Base-by-base conservation (phyloP, 192 early-diverging fungal species). In the Diversispora eburnea region DNA sequence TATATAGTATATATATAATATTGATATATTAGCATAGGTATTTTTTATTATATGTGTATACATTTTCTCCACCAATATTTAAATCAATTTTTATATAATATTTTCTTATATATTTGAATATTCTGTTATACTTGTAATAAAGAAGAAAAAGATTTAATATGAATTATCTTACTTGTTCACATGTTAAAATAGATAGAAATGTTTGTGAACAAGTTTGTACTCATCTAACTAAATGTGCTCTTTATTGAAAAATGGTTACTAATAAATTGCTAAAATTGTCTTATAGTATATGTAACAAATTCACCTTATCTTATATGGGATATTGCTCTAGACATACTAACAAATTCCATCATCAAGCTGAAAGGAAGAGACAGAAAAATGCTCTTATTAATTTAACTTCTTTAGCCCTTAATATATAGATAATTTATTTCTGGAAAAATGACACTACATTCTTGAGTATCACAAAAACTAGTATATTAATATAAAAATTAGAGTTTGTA, bases 61-160 rank as follows among this genome's bases (percentile, higher is more conserved):
- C 17, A 58, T 58, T 58, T 58, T 58, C 5, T 58, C 56, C 17
- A 58, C 56, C 17, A 58, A 9, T 58, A 58, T 58, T 58, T 58
- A 58, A 58, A 58, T 58, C 56, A 17, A 58, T 58, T 58, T 58
- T 5, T 58, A 58, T 58, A 58, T 58, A 58, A 9, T 58, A 58
- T 58, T 58, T 58, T 58, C 17, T 58, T 58, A 58, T 25, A 58
- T 58, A 58, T 58, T 58, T 58, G 56, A 58, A 58, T 9, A 58
- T 58, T 58, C 56, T 58, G 56, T 9, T 58, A 58, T 58, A 58
- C 56, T 58, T 58, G 56, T 58, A 58, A 58, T 58, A 58, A 58
- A 58, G n/a, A 25, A 5, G 5, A 58, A 64, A 64, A 64, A 64
- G 8, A 64, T 64, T 64, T 43, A 17, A 45, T 9, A 64, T 64